These are phyloP conservation scores for Nidula microcarpa DNA, from an alignment of 768 basidiomycete genomes.

Conservation along the genomic window DNA sequence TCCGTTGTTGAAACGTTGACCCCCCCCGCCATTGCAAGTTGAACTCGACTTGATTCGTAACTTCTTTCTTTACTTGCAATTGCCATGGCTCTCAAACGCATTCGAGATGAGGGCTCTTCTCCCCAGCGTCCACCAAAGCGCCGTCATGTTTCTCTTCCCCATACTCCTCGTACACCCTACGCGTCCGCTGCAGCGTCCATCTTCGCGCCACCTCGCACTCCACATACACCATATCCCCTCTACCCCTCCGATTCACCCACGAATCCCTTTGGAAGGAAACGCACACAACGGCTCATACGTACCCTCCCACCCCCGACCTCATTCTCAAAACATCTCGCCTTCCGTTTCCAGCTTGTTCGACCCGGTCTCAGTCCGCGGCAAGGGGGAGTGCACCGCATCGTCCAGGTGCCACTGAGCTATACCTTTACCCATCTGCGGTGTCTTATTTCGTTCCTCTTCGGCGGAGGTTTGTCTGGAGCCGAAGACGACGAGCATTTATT, in stretches of 20 bases:
- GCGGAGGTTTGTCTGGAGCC: constrained; percentile 11
- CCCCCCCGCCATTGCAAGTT: too few relatives aligned
- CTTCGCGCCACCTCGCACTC: constrained; percentile 13
- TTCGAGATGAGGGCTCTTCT: neutral
- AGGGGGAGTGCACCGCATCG: constrained; percentile 59
- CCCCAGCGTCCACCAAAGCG: neutral
- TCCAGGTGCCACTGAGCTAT: constrained; percentile 69
- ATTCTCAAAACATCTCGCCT: constrained; percentile 57
- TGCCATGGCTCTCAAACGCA: too few relatives aligned
- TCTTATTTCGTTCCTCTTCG: constrained; percentile 60
- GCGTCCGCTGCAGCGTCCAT: neutral
- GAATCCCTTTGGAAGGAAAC: constrained; percentile 65
- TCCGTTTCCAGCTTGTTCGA: constrained; percentile 60
- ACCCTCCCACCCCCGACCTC: constrained; percentile 39
- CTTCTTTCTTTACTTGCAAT: too few relatives aligned
- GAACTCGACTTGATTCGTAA: too few relatives aligned
- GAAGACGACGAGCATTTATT: constrained; percentile 52
- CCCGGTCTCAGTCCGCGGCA: constrained; percentile 21
- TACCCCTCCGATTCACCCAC: constrained; percentile 65
- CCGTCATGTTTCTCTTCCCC: neutral
- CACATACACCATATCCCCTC: constrained; percentile 40
- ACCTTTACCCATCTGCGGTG: constrained; percentile 63
- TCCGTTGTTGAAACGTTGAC: too few relatives aligned
- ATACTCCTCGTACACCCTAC: constrained; percentile 10
- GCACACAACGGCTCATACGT: constrained; percentile 33